Base-by-base conservation (phyloP, 2,329 filamentous ascomycete species). In the Akanthomyces uredinophilus region DNA sequence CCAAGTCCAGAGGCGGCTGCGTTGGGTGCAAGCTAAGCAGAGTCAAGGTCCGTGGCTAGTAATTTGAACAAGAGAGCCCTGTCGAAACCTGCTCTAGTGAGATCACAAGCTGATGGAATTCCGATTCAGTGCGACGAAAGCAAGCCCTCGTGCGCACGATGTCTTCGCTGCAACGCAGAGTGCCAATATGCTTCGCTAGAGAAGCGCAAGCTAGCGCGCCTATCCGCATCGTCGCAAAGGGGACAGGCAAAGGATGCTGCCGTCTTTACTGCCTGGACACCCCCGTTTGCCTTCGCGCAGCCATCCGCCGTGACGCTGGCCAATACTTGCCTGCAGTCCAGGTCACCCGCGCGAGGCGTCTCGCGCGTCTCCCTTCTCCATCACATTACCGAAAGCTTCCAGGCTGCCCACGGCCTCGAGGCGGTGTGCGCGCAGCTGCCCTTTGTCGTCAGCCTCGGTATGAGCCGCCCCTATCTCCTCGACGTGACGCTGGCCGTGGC, bases 401-500 rank as follows among this genome's bases (percentile, higher is more conserved):
- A 41, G 35, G 22, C 50, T 5, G n/a, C 63, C 35, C 41, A 16
- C 11, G 50, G 60, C 27, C 60, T 64, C 32, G 44, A 62, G 37
- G 39, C 61, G 11, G 44, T 58, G 8, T 58, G 60, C 10, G 35
- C 54, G 53, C 37, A 63, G 24, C n/a, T 64, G 60, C 24, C 60
- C n/a, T 50, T 63, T 46, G 16, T 66, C 58, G 24, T 67, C 50
- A 20, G 49, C 20, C 46, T 66, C 50, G 49, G 66, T 18, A 41
- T 66, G 20, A 59, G 50, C 44, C 60, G 64, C 43, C 65, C 66
- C 3, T 66, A 66, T 50, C 62, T 70, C 2, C 63, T 67, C 8
- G 64, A 68, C 10, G 60, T 66, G n/a, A 66, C 68, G 18, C 64
- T 70, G 22, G 66, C 68, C 18, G 59, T 68, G 29, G 66, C 68